Conservation (phyloP, 192 early-diverging fungal species). For the Coemansia sp. region DNA sequence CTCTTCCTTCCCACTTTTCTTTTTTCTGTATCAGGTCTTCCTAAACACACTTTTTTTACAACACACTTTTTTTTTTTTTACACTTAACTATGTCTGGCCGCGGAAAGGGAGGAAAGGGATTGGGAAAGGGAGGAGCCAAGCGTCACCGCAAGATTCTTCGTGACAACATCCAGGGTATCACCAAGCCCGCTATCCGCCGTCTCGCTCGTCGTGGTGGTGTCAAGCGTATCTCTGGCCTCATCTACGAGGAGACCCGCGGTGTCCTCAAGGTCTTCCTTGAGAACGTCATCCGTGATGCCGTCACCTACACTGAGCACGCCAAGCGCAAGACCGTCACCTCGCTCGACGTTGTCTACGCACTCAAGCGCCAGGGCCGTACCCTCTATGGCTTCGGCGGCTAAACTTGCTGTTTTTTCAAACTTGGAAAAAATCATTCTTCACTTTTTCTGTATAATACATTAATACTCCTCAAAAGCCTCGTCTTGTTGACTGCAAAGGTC, state of each 20-base stretch:
- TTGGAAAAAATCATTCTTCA: conserved; percentile 23
- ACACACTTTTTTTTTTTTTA: not conserved
- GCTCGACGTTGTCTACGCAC: conserved; percentile 97
- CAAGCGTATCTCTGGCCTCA: conserved; percentile 99
- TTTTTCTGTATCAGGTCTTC: not conserved
- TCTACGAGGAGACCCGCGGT: conserved; percentile 98
- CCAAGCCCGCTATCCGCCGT: conserved; percentile 98
- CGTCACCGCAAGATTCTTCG: conserved; percentile 99
- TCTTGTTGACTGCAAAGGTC: not conserved
- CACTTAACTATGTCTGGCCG: conserved; percentile 84
- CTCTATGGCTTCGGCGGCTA: conserved; percentile 87
- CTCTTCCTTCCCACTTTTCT: not conserved
- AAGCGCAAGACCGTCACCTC: conserved; percentile 99
- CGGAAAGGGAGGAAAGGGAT: conserved; percentile 99
- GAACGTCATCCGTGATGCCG: conserved; percentile 98
- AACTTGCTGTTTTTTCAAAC: conserved; percentile 23
- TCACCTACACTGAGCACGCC: conserved; percentile 99
- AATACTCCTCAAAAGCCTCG: not conserved
- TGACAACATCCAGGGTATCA: conserved; percentile 91
- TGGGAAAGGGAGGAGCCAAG: conserved; percentile 99
- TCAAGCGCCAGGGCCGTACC: conserved; percentile 96
- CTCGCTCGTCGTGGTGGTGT: conserved; percentile 99
- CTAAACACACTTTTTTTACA: not conserved
- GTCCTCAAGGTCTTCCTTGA: conserved; percentile 98
- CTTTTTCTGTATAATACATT: conserved; percentile 3